Percentiles rank a stretch among this genome's conserved stretches.
Conservation (phyloP, 192 early-diverging fungal species). For the Linderina pennispora region DNA sequence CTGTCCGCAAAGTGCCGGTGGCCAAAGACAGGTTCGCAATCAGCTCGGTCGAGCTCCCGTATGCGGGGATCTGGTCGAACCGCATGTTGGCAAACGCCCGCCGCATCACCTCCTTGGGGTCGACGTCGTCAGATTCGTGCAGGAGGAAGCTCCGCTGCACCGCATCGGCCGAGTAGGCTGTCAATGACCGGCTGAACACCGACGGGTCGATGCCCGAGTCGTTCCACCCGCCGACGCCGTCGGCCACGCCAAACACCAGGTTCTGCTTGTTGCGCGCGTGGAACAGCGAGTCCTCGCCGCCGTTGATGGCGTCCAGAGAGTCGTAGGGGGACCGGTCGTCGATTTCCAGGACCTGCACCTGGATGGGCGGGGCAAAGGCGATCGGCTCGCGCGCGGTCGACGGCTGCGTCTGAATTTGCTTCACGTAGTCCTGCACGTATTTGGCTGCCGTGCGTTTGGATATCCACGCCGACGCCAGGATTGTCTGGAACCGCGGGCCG, state of each 20-base stretch:
- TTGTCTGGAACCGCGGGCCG: conserved; percentile 33
- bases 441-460: conserved; percentile 38
- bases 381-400: conserved; percentile 7
- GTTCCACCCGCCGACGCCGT: conserved; percentile 48
- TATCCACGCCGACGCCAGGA: conserved; percentile 46
- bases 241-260: conserved; percentile 37
- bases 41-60: conserved; percentile 36
- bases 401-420: conserved; percentile 11
- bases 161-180: conserved; percentile 26
- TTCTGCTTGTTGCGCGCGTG: conserved; percentile 37
- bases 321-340: conserved; percentile 14
- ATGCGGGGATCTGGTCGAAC: conserved; percentile 23
- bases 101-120: conserved; percentile 38
- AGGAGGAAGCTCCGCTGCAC: conserved; percentile 23
- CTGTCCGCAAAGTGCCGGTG: conserved; percentile 16
- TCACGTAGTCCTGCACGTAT: conserved; percentile 38
- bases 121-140: conserved; percentile 41
- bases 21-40: conserved; percentile 30
- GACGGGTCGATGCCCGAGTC: conserved; percentile 44
- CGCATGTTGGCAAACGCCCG: conserved; percentile 40
- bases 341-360: conserved; percentile 35
- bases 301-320: conserved; percentile 35
- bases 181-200: conserved; percentile 38
- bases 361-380: conserved; percentile 37
- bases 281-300: conserved; percentile 45